Evolutionary conservation across 192 early-diverging fungal genomes (phyloP).

Genomic region (Thamnidium elegans): DNA sequence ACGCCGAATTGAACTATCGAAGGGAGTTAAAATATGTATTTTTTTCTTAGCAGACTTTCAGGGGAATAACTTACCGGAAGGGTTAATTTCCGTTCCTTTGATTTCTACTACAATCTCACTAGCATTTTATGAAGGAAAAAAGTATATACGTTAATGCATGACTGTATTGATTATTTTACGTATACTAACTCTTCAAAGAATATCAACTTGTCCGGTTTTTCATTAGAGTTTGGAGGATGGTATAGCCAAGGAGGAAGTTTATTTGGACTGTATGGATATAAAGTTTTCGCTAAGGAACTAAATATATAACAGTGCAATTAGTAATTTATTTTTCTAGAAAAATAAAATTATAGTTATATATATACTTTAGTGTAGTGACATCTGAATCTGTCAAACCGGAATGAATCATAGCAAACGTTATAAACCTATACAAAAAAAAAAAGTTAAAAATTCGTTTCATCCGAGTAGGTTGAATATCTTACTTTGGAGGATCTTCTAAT

Average conservation of each 20-base stretch:
- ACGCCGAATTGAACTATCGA: constrained; percentile 49
- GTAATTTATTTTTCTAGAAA: background rate
- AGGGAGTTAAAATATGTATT: background rate
- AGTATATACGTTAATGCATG: too few species aligned
- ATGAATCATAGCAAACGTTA: constrained; percentile 69
- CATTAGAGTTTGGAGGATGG: constrained; percentile 46
- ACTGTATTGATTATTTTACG: too few species aligned
- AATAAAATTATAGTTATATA: background rate
- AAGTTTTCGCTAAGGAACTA: constrained; percentile 38
- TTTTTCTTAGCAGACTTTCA: background rate
- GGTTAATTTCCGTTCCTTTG: constrained; percentile 62
- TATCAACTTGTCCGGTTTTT: constrained; percentile 71
- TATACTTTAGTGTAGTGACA: constrained; percentile 54
- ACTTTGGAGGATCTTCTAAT: constrained; percentile 13
- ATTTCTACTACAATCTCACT: constrained; percentile 64
- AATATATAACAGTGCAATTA: too few species aligned
- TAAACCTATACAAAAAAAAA: constrained; percentile 25
- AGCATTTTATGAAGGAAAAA: background rate
- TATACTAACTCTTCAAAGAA: constrained; percentile 49
- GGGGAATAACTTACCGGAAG: constrained; percentile 19
- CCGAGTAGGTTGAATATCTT: background rate
- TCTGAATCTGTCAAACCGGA: constrained; percentile 64
- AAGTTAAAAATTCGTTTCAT: background rate
- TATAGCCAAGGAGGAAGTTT: constrained; percentile 50
- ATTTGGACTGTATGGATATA: constrained; percentile 31